Base-by-base conservation (phyloP, 352 stramenopile genomes). In the Pythium scleroteichum region DNA sequence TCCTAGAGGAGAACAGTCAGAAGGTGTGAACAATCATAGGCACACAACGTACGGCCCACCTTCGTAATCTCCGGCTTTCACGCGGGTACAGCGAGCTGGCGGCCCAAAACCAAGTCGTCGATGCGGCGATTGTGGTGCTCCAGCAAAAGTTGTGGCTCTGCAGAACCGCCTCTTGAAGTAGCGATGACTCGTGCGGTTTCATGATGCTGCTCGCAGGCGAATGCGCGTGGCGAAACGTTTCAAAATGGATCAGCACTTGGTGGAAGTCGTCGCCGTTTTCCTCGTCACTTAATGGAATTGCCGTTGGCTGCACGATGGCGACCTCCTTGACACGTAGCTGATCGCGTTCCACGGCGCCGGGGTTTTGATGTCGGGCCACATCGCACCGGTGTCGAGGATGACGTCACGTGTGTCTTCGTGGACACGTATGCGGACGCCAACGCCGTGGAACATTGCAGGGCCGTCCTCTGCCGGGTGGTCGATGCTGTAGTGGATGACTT, bases 401-500 rank as follows among this genome's bases (percentile, higher is more conserved):
- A 38, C 17, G 48, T 54, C 48, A 17, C 48, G 48, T 2, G 27
- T 44, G 0, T 29, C 48, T 10, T 44, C 48, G 29, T 23, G 48
- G 27, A 54, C n/a, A 17, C 48, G 48, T 1, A 54, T 20, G n/a
- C 48, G 48, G 14, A 54, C 27, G n/a, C 14, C 22, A 4, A 54
- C 29, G 17, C 48, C 48, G 24, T n/a, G 48, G 12, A 32, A 33
- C 17, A 26, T 29, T 8, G n/a, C 20, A 0, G 10, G 6, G 6
- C 29, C 19, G 16, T 27, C 22, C 0, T 22, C 13, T 9, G 3
- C 14, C 9, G 2, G 16, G 7, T 27, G 4, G n/a, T 4, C 16
- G 48, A 54, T 44, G 5, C 24, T 27, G n/a, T 54, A 54, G 29
- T 54, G 48, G 17, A 33, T 45, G n/a, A 44, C 32, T 0, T 54